Conservation (phyloP, 305 asterid genomes). For the Lippia alba region DNA sequence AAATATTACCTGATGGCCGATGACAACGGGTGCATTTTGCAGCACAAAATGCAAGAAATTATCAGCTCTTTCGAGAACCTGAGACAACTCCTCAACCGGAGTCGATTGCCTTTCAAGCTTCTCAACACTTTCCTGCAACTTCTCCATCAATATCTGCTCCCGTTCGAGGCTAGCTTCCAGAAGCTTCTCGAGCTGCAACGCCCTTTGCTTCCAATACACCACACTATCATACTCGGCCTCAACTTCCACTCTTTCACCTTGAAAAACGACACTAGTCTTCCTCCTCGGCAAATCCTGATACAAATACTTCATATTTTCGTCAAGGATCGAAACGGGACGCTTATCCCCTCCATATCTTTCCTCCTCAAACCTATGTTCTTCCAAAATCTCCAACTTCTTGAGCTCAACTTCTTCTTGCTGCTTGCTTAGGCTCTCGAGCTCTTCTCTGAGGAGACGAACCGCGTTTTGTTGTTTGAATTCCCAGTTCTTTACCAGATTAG, state of each 20-base stretch:
- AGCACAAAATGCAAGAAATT: slow-evolving; percentile 72
- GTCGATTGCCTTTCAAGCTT: slow-evolving; percentile 64
- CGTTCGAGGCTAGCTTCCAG: slow-evolving; percentile 56
- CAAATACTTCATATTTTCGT: slow-evolving; percentile 54
- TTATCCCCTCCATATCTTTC: slow-evolving; percentile 62
- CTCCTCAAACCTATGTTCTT: slow-evolving; percentile 66
- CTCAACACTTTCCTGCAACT: slow-evolving; percentile 66
- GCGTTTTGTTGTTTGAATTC: slow-evolving; percentile 68
- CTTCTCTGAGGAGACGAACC: slow-evolving; percentile 68
- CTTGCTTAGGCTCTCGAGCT: slow-evolving; percentile 64
- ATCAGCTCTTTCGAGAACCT: slow-evolving; percentile 66
- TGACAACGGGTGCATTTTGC: slow-evolving; percentile 77
- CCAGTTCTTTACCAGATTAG: slow-evolving; percentile 85
- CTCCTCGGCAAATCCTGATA: slow-evolving; percentile 54
- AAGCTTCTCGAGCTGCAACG: slow-evolving; percentile 54
- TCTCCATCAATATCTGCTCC: slow-evolving; percentile 54
- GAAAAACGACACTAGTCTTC: slow-evolving; percentile 43
- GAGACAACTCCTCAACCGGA: slow-evolving; percentile 67
- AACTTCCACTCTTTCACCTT: slow-evolving; percentile 47
- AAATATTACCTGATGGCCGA: slow-evolving; percentile 60
- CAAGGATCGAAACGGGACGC: slow-evolving; percentile 67
- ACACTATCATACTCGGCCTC: slow-evolving; percentile 65
- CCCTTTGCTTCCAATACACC: slow-evolving; percentile 61
- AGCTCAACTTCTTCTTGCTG: slow-evolving; percentile 70
- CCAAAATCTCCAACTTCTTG: slow-evolving; percentile 68